phyloP scores from a whole-genome alignment of 2,329 filamentous ascomycete species.

The Verticillium isaacii region DNA sequence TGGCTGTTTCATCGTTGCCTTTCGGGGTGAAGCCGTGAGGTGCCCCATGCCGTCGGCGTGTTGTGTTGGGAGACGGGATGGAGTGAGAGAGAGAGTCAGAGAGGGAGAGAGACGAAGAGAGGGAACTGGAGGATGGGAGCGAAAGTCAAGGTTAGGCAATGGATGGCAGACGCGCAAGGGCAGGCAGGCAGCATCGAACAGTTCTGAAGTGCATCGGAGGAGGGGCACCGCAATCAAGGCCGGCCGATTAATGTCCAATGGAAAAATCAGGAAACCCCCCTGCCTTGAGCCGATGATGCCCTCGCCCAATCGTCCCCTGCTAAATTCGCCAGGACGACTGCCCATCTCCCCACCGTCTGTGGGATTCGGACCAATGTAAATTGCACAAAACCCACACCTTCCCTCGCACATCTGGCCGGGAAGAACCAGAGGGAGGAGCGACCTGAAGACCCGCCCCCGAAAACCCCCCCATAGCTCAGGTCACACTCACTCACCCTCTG shows the following conservation, averaged over 20 bases:
- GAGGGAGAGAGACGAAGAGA: background rate
- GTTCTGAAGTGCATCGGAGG: background rate
- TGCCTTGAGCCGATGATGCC: background rate
- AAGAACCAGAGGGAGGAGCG: too few relatives aligned
- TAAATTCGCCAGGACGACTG: background rate
- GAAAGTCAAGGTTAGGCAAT: too few relatives aligned
- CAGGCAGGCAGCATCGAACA: background rate
- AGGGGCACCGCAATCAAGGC: background rate
- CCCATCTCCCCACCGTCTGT: background rate
- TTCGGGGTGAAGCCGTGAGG: background rate
- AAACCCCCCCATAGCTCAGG: too few relatives aligned
- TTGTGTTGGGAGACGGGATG: background rate
- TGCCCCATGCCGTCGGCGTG: background rate
- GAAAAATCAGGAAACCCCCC: background rate
- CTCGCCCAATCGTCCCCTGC: background rate
- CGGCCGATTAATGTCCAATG: background rate
- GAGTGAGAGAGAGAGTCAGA: background rate
- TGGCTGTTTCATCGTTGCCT: background rate
- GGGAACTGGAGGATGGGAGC: too few relatives aligned
- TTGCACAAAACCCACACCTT: slow-evolving; percentile 15
- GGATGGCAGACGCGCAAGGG: background rate
- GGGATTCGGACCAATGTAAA: slow-evolving; percentile 25
- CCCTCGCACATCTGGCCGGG: slow-evolving; percentile 6
- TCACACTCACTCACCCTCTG: too few relatives aligned
- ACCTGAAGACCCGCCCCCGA: too few relatives aligned